A percentile compares a stretch with the other conserved stretches of the same genome.
Conservation (phyloP, 805 yeast species). For the Sugiyamaella floridensis region DNA sequence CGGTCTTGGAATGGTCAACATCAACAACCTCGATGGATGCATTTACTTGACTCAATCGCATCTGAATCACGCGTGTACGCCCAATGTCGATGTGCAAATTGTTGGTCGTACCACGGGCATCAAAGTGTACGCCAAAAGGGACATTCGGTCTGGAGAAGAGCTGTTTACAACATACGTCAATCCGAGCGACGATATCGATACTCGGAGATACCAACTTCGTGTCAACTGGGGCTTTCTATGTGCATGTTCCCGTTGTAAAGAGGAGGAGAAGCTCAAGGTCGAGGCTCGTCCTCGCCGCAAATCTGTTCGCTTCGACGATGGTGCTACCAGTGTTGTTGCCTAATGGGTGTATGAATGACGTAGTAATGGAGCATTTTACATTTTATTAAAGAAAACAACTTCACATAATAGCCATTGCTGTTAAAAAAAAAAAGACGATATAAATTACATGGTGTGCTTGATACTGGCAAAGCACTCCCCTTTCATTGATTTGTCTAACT, state of each 20-base stretch:
- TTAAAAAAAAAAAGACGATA: too few species aligned
- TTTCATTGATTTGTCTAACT: not conserved
- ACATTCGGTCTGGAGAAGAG: slow-evolving; percentile 59
- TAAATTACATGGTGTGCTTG: not conserved
- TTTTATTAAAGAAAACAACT: too few species aligned
- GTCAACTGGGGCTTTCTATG: slow-evolving; percentile 79
- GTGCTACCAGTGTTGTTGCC: not conserved
- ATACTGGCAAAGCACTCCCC: not conserved
- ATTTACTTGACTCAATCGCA: slow-evolving; percentile 55
- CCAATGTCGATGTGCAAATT: slow-evolving; percentile 48
- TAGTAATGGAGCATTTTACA: too few species aligned
- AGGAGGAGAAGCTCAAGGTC: slow-evolving; percentile 40
- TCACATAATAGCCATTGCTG: too few species aligned
- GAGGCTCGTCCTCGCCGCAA: slow-evolving; percentile 14
- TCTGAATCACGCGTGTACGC: slow-evolving; percentile 70
- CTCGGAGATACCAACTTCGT: slow-evolving; percentile 58
- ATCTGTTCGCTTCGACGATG: slow-evolving; percentile 20
- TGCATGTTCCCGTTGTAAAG: slow-evolving; percentile 56
- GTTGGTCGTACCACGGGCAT: slow-evolving; percentile 47
- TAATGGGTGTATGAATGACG: too few species aligned
- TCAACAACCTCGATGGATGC: slow-evolving; percentile 63
- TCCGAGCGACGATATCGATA: slow-evolving; percentile 52
- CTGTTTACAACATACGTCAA: slow-evolving; percentile 63
- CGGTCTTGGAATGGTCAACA: slow-evolving; percentile 65
- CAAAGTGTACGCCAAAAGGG: slow-evolving; percentile 51